Percentiles rank a stretch among this genome's conserved stretches.
Conservation (phyloP, 257 asterid species). For the Solanum chilense region DNA sequence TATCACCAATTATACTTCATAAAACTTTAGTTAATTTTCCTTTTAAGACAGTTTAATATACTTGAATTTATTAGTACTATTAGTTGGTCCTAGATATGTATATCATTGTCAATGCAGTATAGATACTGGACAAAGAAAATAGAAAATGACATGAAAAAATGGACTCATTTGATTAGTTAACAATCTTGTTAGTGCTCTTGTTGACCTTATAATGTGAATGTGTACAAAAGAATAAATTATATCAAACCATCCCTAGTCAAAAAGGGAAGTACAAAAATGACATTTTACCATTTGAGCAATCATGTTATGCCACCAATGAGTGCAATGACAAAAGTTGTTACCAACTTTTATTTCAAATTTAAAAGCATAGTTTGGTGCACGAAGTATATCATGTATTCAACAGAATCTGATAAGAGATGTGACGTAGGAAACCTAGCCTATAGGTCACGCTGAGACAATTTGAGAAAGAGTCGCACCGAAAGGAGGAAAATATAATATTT, state of each 20-base stretch:
- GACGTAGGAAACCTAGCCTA: no score
- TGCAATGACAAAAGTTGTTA: neutral
- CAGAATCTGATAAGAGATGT: neutral
- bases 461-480: neutral
- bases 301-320: neutral
- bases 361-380: neutral
- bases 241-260: neutral
- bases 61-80: neutral
- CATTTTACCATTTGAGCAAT: neutral
- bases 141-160: neutral
- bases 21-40: neutral
- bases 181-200: neutral
- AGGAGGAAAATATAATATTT: neutral
- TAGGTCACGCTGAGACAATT: neutral
- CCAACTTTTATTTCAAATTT: neutral
- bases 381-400: neutral
- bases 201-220: neutral
- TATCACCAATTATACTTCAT: neutral
- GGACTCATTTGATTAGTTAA: neutral
- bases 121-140: neutral
- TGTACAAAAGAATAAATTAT: neutral
- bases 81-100: neutral
- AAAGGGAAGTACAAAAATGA: neutral
- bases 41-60: neutral
- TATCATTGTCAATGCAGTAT: neutral